Conservation (phyloP, 305 asterid species). For the Fraxinus sp. region DNA sequence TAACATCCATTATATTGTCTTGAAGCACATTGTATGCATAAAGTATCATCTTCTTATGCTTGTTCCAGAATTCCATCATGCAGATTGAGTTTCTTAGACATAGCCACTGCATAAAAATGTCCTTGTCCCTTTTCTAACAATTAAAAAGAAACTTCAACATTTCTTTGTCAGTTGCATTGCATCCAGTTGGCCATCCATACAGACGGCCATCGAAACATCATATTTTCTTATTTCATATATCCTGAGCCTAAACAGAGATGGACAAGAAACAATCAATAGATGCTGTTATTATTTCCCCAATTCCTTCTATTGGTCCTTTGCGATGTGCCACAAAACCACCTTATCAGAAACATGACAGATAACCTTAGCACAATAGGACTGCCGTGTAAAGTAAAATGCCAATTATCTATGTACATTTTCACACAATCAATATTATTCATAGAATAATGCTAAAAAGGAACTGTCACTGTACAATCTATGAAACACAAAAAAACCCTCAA, state of each 20-base stretch:
- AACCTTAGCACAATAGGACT: neutral
- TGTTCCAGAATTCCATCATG: neutral
- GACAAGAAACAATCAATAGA: constrained; percentile 11
- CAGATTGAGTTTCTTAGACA: neutral
- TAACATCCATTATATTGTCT: neutral
- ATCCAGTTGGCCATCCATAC: neutral
- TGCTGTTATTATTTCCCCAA: neutral
- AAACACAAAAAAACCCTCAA: neutral
- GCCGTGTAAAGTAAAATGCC: too few species aligned
- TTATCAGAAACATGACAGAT: neutral
- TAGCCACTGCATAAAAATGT: neutral
- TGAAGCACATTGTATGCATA: neutral
- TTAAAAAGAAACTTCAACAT: neutral
- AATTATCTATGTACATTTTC: too few species aligned
- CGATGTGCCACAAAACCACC: neutral
- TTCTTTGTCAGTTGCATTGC: neutral
- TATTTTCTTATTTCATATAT: neutral
- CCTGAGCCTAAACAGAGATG: neutral
- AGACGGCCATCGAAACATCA: neutral
- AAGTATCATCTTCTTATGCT: neutral
- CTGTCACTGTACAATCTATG: neutral
- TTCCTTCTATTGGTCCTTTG: neutral
- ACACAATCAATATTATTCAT: neutral
- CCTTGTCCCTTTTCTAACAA: neutral
- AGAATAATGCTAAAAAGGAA: neutral